These are phyloP conservation scores for Viola odorata DNA, from an alignment of 345 rosid species.

Conservation along the genomic window DNA sequence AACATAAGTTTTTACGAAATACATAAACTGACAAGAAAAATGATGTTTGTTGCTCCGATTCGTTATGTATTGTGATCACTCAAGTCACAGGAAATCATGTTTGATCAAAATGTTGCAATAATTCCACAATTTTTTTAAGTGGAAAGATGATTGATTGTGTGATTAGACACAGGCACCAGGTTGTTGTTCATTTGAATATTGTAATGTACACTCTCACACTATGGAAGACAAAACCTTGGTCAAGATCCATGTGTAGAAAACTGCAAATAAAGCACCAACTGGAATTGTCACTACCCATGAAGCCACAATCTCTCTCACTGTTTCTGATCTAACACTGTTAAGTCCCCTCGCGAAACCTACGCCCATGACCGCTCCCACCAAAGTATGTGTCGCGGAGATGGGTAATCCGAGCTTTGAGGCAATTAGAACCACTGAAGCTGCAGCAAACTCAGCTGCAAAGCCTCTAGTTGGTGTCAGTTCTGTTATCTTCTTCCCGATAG, in stretches of 20 bases:
- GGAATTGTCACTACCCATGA: conserved; percentile 95
- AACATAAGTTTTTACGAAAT: no score
- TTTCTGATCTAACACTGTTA: conserved; percentile 81
- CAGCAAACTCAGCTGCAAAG: conserved; percentile 94
- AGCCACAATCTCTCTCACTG: conserved; percentile 77
- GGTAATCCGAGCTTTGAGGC: conserved; percentile 91
- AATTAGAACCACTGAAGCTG: conserved; percentile 83
- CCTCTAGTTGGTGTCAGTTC: conserved; percentile 96
- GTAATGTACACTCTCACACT: conserved; percentile 39
- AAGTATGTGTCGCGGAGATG: conserved; percentile 84
- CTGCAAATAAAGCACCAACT: conserved; percentile 75
- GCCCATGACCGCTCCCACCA: conserved; percentile 98
- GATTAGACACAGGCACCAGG: conserved; percentile 23
- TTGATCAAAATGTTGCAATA: conserved; percentile 16
- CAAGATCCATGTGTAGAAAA: conserved; percentile 80
- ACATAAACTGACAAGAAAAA: neutral
- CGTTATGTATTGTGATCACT: conserved; percentile 14
- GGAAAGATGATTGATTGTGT: conserved; percentile 10
- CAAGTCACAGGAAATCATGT: conserved; percentile 22
- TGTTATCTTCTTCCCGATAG: conserved; percentile 94
- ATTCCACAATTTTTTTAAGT: conserved; percentile 10
- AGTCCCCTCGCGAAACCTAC: conserved; percentile 96
- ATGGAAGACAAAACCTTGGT: conserved; percentile 65
- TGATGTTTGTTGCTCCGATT: neutral
- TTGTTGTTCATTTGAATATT: conserved; percentile 14